Base-by-base conservation (phyloP, 2,329 filamentous ascomycete genomes). In the Botrytis fragariae region DNA sequence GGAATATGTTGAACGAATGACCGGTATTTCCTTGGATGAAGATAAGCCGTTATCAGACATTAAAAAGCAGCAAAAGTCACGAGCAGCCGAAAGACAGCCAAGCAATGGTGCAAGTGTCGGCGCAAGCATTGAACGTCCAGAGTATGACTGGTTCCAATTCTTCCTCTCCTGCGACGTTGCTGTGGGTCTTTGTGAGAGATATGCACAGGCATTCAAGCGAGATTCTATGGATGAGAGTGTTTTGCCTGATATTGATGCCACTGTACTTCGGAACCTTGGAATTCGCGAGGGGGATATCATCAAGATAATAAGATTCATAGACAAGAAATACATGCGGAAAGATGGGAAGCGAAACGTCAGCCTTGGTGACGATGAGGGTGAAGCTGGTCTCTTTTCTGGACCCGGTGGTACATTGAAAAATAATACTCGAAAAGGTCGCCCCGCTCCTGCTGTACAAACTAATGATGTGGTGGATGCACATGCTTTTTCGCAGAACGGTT, bases 111-210 rank as follows among this genome's bases (percentile, higher is more conserved):
- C 88, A 10, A 91, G 91, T 22, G 85, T 88, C 14, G 91, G 91
- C 20, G 91, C 88, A n/a, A 87, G 87, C 2, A 84, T 94, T 45
- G 87, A 92, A 76, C 85, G 87, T 82, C 86, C 92, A 1, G 91
- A 96, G 65, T 97, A 98, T 81, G 96, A 99, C 82, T 99, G 96
- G 96, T 99, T 99, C 80, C 94, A 98, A 81, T 98, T 99, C 84
- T 99, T 99, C 86, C 85, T 99, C 59, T 90, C 91, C 76, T 97
- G 94, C 81, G 95, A 97, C 64, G 94, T 98, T 78, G 92, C 94
- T 62, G 93, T 95, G 67, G 93, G 97, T 74, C 91, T 97, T 63
- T 99, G 96, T 82, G 95, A 98, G 83, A 89, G 96, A 72, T 99
- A 99, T 80, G 91, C 95, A 1, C 93, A 94, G 80, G 93, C 94